Base-by-base conservation (phyloP, 208 protist species). In the Wallacemonas sp. region DNA sequence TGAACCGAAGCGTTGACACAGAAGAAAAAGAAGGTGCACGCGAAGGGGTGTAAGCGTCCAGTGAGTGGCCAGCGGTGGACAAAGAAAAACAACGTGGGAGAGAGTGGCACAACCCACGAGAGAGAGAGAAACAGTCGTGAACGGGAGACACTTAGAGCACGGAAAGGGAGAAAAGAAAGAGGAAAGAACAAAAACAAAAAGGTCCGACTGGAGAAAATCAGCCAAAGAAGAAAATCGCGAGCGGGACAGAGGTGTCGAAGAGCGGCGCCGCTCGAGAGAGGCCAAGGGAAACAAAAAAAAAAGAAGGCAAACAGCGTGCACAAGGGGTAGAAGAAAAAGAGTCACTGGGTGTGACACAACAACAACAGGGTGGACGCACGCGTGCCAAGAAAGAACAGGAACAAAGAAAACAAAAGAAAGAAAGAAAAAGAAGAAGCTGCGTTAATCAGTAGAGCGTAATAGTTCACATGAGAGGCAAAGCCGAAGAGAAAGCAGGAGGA, bases 341-440 rank as follows among this genome's bases (percentile, higher is more conserved):
- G n/a, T n/a, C n/a, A n/a, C n/a, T n/a, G n/a, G n/a, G n/a, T n/a
- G n/a, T n/a, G n/a, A n/a, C n/a, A n/a, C n/a, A n/a, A n/a, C 30
- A 41, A 29, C n/a, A 59, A 44, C 2, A 22, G 5, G 33, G 53
- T 12, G 4, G 53, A 42, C 9, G 24, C 3, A 42, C 3, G n/a
- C n/a, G n/a, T n/a, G n/a, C n/a, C n/a, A 24, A 53, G 58, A 64
- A 27, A 60, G 29, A 48, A 67, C 48, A 42, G 38, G 30, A 59
- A 53, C 54, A 63, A 67, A 53, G 21, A 60, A 46, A 46, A 53
- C 8, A 45, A 62, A 21, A 34, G 22, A 32, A 54, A 19, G 29
- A 39, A 57, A 32, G 1, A 42, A 21, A 54, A 17, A 17, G 19
- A 22, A 19, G 42, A 21, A 24, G 17, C 9, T 26, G 42, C 5